phyloP scores from a whole-genome alignment of 495 filamentous ascomycete genomes.

The Neurospora pannonica region DNA sequence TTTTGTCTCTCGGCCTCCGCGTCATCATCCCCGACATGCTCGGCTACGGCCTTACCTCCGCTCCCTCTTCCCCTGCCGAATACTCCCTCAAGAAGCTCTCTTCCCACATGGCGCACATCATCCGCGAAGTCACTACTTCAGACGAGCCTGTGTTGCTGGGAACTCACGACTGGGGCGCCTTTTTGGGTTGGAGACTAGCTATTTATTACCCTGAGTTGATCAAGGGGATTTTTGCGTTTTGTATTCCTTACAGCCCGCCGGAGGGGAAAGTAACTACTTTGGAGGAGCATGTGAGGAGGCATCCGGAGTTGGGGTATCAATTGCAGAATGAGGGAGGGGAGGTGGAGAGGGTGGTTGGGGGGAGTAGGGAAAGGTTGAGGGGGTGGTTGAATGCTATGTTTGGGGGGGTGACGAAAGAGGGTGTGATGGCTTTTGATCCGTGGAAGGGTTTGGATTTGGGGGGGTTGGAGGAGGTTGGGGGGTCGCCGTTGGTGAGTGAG shows the following conservation, averaged over 20 bases:
- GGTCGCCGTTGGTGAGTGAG: not conserved
- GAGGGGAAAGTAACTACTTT: not conserved
- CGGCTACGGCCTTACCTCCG: slow-evolving; percentile 63
- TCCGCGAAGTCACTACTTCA: not conserved
- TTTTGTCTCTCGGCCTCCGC: slow-evolving; percentile 53
- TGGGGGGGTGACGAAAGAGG: not conserved
- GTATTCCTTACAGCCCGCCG: not conserved
- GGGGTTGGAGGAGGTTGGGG: not conserved
- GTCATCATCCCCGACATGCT: slow-evolving; percentile 39
- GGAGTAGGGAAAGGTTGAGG: not conserved
- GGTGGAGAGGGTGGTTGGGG: not conserved
- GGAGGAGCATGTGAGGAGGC: not conserved
- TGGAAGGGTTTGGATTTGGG: not conserved
- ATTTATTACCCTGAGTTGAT: not conserved
- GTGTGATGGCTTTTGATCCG: not conserved
- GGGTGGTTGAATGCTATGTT: not conserved
- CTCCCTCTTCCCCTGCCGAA: slow-evolving; percentile 32
- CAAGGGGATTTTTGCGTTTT: not conserved
- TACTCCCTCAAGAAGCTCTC: slow-evolving; percentile 60
- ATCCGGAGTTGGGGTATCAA: not conserved
- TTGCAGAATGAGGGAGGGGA: not conserved
- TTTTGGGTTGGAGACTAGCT: not conserved
- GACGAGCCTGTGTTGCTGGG: not conserved
- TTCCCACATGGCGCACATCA: slow-evolving; percentile 5
- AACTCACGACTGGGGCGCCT: not conserved